Evolutionary conservation across 768 basidiomycete species (phyloP), one percentile per base, ranked within the genome.

Genomic region (Cantharellus anzutake): DNA sequence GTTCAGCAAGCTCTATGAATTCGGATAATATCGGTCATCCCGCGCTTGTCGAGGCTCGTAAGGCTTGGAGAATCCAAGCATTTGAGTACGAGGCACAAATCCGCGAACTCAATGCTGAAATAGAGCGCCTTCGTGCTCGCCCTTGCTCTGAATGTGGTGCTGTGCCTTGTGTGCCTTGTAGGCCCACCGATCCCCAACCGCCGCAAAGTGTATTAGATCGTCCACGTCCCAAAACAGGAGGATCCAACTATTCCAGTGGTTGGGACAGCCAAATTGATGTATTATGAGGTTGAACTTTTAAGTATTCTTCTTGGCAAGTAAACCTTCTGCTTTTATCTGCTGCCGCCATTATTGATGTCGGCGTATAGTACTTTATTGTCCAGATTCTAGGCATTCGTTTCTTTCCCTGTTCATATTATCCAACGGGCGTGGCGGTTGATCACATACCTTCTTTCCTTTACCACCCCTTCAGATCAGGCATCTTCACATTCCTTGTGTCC

Each of bases 1-100:
- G 52, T 37, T 55, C 52, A 14, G 14, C 52, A 11, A 14, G 14
- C 34, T 55, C 52, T 38, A 37, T 55, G 52, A 29, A 29, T 48
- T 48, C 44, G 11, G 11, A 48, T 48, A 48, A 29, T 29, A 29
- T 29, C 20, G 20, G 1, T 29, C 20, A 29, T 29, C 20, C 52
- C 52, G 14, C 11, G 7, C 7, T 55, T 37, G 35, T 37, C 7
- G 11, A 55, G 38, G 70, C 80, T 35, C 80, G 81, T 59, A 75
- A 76, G 63, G 77, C 76, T 29, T 86, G 83, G 82, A 82, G 85
- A 65, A 77, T 74, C 60, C 81, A 84, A 61, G 76, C 86, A 57
- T 80, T 77, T 81, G 86, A 87, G 66, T 71, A 89, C 57, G 84
- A 84, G 66, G 77, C 78, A 7, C 83, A 84, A 67, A 77, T 89